Conservation (phyloP, 345 rosid species). For the Geranium rotundifolium region DNA sequence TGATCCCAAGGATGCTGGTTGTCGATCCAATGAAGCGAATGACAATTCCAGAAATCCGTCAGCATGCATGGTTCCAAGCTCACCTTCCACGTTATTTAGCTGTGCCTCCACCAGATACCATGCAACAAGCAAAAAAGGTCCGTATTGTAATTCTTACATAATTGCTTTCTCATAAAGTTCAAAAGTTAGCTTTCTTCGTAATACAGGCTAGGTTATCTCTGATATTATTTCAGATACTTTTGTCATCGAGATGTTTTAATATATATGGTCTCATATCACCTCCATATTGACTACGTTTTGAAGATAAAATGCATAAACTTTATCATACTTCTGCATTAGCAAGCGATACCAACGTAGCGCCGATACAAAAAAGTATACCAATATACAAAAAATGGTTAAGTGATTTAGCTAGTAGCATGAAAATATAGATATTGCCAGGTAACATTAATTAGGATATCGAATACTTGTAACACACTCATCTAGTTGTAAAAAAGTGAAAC, state of each 20-base stretch:
- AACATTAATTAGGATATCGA: neutral
- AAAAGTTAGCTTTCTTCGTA: neutral
- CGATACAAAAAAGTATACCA: too few species aligned
- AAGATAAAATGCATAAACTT: too few species aligned
- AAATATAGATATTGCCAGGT: too few species aligned
- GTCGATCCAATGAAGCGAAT: constrained; percentile 96
- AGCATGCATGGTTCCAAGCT: constrained; percentile 89
- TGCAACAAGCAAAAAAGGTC: constrained; percentile 97
- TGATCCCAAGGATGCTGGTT: constrained; percentile 93
- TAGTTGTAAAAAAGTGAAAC: neutral
- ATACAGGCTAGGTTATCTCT: neutral
- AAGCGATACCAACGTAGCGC: too few species aligned
- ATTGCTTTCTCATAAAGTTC: neutral
- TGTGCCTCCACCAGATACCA: constrained; percentile 93
- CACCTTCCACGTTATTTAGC: constrained; percentile 94
- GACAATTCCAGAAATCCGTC: constrained; percentile 88
- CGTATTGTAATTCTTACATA: constrained; percentile 1
- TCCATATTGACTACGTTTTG: too few species aligned
- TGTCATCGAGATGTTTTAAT: too few species aligned
- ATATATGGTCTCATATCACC: too few species aligned
- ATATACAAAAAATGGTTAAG: too few species aligned
- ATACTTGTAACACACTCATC: neutral
- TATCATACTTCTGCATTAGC: too few species aligned
- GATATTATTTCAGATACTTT: too few species aligned
- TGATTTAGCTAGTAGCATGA: too few species aligned